Percentiles rank a stretch among this genome's conserved stretches.
phyloP scores from a whole-genome alignment of 2,329 filamentous ascomycete genomes.

The Eutypa lata region DNA sequence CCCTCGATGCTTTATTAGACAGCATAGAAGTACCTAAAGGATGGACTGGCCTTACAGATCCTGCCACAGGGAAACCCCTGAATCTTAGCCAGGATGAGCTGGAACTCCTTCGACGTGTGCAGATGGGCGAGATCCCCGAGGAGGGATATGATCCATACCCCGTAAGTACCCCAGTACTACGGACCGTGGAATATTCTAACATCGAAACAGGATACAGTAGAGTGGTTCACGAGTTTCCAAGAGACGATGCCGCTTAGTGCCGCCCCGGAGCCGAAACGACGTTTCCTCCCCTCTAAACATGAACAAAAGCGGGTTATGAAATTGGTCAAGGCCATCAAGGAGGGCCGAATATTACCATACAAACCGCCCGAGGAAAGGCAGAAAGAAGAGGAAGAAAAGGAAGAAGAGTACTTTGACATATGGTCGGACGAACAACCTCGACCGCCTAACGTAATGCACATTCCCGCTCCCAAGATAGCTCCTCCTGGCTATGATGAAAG shows the following conservation, averaged over 20 bases:
- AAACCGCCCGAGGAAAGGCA: constrained; percentile 67
- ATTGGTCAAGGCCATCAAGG: constrained; percentile 90
- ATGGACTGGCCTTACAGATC: constrained; percentile 94
- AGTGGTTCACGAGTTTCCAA: constrained; percentile 87
- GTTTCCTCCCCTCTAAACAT: constrained; percentile 95
- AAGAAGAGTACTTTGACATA: constrained; percentile 77
- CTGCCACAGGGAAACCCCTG: constrained; percentile 87
- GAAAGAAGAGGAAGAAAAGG: constrained; percentile 68
- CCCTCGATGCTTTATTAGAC: constrained; percentile 87
- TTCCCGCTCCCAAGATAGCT: constrained; percentile 88
- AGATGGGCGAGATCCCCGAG: constrained; percentile 81
- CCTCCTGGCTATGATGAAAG: constrained; percentile 94
- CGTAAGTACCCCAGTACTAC: constrained; percentile 39
- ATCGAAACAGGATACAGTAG: constrained; percentile 66
- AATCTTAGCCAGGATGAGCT: constrained; percentile 85
- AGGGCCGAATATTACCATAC: constrained; percentile 91
- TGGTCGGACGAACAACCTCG: constrained; percentile 90
- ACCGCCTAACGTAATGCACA: constrained; percentile 86
- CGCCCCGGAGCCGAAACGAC: constrained; percentile 91
- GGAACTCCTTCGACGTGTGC: constrained; percentile 82
- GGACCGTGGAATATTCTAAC: constrained; percentile 11
- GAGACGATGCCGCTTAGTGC: constrained; percentile 95
- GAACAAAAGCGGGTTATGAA: constrained; percentile 97
- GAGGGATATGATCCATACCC: constrained; percentile 93
- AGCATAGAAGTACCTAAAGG: constrained; percentile 96